Evolutionary conservation across 345 rosid genomes (phyloP), one percentile per base, ranked within the genome.

Genomic region (Gossypium herbaceum): DNA sequence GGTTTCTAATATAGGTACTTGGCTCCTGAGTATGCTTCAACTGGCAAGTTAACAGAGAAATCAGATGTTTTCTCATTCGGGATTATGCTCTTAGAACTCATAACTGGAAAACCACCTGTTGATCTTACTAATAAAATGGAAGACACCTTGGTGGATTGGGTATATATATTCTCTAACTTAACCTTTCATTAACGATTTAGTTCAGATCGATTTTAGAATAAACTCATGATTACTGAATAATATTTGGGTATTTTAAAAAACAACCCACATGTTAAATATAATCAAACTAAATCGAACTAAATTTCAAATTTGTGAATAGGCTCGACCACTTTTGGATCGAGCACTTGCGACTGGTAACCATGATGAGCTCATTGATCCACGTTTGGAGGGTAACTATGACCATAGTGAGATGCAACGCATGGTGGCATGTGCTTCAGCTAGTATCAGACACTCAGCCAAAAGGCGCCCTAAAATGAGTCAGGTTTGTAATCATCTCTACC

Each of bases 21-120:
- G 79, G 99, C 99, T 70, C 99, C 98, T 25, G 98, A 93, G 75
- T 93, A 93, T 68, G 99, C 98, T 54, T 84, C 99, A 2, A 91
- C 97, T 17, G 99, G 97, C 17, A 95, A 95, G 76, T 54, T 95
- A 77, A 87, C 91, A 2, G 98, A 95, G 44, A 95, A 95, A 64
- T 95, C 99, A 1, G 98, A 95, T 82, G 99, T 95, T 51, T 95
- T 91, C 86, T 95, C 99, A 10, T 95, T 79, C 59, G 99, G 98
- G 2, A 89, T 95, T 72, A 93, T 95, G 99, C 87, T 95, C 20
- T 72, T 95, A 72, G 99, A 95, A 78, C 80, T 95, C 41, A 84
- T 93, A 50, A 95, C 99, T 0, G 97, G 98, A 67, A 86, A 84
- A 78, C 78, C 79, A 78, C 99, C 98, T 0, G 89, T 91, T 34